Percentiles rank a stretch among this genome's conserved stretches.
Conservation (phyloP, 352 stramenopile genomes). For the Phytopythium delawarense region DNA sequence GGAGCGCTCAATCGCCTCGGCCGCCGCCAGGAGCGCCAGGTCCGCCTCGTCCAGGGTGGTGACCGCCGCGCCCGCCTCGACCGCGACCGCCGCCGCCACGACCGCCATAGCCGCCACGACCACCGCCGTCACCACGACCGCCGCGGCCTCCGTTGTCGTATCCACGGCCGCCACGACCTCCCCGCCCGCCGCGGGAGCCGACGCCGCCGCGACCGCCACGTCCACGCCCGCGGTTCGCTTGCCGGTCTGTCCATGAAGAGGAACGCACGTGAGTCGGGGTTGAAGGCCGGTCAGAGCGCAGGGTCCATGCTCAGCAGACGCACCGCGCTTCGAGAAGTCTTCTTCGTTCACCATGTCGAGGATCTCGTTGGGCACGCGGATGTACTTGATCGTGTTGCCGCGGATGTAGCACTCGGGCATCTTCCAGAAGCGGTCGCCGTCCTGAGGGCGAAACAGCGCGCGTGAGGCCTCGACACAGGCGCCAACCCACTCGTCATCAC, state of each 20-base stretch:
- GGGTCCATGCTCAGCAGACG: neutral
- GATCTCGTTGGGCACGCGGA: constrained; percentile 95
- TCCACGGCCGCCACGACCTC: constrained; percentile 37
- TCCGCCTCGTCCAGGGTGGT: constrained; percentile 16
- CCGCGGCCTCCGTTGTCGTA: constrained; percentile 22
- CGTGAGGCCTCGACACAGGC: neutral
- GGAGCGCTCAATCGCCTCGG: constrained; percentile 20
- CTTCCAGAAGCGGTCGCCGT: constrained; percentile 98
- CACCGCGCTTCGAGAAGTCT: constrained; percentile 82
- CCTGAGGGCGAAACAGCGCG: constrained; percentile 31
- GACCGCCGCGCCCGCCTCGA: constrained; percentile 23
- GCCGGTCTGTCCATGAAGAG: constrained; percentile 42
- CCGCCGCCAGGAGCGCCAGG: constrained; percentile 20
- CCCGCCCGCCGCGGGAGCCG: constrained; percentile 32
- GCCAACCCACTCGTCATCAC: neutral
- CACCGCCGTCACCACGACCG: constrained; percentile 23
- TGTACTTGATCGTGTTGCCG: constrained; percentile 98
- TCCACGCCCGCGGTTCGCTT: constrained; percentile 66
- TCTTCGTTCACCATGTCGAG: constrained; percentile 95
- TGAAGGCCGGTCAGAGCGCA: too few relatives aligned
- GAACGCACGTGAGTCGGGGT: neutral
- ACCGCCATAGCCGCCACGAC: constrained; percentile 25
- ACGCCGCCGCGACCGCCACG: constrained; percentile 57
- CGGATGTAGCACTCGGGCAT: constrained; percentile 98
- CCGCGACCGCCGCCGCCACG: constrained; percentile 22